Percentiles rank a stretch among this genome's conserved stretches.
Conservation (phyloP, 495 filamentous ascomycete genomes). For the Geopyxis carbonaria region DNA sequence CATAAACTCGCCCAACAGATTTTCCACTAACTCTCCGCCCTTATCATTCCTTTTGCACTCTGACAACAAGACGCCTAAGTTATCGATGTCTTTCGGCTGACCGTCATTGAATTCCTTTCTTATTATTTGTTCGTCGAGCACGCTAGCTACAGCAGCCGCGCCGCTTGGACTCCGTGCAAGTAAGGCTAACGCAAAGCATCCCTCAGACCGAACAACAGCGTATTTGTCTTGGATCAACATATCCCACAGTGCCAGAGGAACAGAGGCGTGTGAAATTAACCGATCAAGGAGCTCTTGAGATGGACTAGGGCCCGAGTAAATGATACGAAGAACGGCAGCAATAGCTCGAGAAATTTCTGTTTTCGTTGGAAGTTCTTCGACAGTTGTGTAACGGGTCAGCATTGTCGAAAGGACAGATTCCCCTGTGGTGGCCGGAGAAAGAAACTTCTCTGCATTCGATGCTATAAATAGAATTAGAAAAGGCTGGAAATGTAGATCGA, state of each 20-base stretch:
- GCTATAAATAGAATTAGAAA: constrained; percentile 15
- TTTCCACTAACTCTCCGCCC: too few species aligned
- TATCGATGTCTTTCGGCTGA: too few species aligned
- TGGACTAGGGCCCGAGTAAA: constrained; percentile 27
- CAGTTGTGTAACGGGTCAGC: constrained; percentile 40
- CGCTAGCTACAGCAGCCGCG: constrained; percentile 10
- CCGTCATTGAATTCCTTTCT: too few species aligned
- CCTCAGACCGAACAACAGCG: constrained; percentile 52
- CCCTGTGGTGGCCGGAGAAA: constrained; percentile 33
- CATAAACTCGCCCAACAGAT: too few species aligned
- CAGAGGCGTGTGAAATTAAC: constrained; percentile 32
- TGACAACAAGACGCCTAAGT: too few species aligned
- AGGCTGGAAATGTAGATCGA: constrained; percentile 32
- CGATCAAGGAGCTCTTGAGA: constrained; percentile 26
- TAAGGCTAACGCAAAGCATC: constrained; percentile 56
- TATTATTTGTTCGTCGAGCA: constrained; percentile 5
- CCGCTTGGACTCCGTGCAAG: constrained; percentile 33
- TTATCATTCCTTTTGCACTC: too few species aligned
- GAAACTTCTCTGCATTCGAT: constrained; percentile 23
- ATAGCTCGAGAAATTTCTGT: constrained; percentile 55
- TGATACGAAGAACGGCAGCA: constrained; percentile 44
- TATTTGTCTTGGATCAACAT: constrained; percentile 53
- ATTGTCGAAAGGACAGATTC: constrained; percentile 40
- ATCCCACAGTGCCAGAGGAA: constrained; percentile 36
- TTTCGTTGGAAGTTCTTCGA: constrained; percentile 45